A percentile compares a stretch with the other conserved stretches of the same genome.
Conservation (phyloP, 106 monocot species). For the Alisma plantagoaquatica region DNA sequence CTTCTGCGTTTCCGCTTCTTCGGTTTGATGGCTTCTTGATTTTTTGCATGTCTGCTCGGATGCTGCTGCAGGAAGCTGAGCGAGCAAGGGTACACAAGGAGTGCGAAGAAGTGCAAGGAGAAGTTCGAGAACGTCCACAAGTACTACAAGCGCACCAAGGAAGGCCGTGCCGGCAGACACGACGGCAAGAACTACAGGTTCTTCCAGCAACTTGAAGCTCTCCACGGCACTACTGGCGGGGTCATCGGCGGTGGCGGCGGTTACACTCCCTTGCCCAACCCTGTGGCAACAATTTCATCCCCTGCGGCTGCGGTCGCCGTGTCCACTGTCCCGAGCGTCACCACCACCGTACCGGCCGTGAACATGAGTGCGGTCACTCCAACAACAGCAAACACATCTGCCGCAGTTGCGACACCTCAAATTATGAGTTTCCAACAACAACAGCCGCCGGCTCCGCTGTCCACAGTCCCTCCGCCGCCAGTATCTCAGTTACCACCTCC, state of each 20-base stretch:
- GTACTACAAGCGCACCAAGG: constrained; percentile 75
- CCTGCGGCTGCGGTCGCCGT: neutral
- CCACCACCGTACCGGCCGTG: no score
- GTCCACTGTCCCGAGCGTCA: no score
- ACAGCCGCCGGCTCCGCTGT: neutral
- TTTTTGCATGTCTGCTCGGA: no score
- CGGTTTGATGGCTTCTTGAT: no score
- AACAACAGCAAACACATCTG: no score
- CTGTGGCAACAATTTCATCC: neutral
- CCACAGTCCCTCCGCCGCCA: no score
- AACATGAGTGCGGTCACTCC: no score
- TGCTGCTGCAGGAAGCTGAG: no score
- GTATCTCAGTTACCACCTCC: no score
- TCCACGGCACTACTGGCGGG: no score
- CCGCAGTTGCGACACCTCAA: neutral
- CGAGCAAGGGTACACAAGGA: no score
- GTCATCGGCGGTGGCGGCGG: neutral
- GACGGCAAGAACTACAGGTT: constrained; percentile 79
- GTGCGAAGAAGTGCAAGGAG: constrained; percentile 87
- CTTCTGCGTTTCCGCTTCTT: constrained; percentile 1
- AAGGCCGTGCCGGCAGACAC: constrained; percentile 61
- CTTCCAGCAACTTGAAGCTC: no score
- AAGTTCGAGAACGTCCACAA: constrained; percentile 79
- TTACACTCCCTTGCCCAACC: neutral
- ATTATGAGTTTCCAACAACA: neutral